Percentiles rank a stretch among this genome's conserved stretches.
Evolutionary conservation across 257 asterid genomes (phyloP).

Genomic region (Fraxinus anomala): DNA sequence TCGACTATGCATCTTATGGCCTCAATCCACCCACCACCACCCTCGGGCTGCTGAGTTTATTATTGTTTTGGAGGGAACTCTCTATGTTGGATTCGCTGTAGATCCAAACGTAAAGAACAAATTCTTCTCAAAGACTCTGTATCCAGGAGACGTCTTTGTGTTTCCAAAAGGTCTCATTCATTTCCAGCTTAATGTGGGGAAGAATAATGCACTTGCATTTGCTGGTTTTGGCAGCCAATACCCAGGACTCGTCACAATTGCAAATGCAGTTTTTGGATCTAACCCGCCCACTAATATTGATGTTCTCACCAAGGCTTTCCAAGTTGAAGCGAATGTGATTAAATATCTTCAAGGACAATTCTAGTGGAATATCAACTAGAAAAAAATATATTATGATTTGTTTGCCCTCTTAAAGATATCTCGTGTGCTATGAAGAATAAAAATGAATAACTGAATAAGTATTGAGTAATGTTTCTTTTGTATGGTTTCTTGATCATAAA

Average conservation of each 20-base stretch:
- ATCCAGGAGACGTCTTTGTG: slow-evolving; percentile 15
- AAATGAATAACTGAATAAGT: too few species aligned
- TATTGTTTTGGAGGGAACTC: slow-evolving; percentile 11
- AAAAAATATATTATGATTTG: too few species aligned
- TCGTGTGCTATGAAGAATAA: not conserved
- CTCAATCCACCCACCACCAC: not conserved
- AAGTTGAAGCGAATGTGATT: not conserved
- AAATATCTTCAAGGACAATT: not conserved
- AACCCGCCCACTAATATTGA: not conserved
- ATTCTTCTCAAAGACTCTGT: slow-evolving; percentile 16
- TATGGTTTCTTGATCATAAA: not conserved
- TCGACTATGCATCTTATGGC: not conserved
- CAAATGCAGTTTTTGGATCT: not conserved
- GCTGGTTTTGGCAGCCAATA: not conserved
- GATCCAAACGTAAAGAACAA: slow-evolving; percentile 9
- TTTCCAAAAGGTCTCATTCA: slow-evolving; percentile 18
- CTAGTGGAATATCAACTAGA: too few species aligned
- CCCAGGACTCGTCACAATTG: not conserved
- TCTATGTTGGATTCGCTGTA: not conserved
- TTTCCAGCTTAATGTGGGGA: not conserved
- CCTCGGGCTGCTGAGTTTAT: slow-evolving; percentile 12
- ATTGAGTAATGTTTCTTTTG: not conserved
- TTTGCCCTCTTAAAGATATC: not conserved
- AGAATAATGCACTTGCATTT: not conserved
- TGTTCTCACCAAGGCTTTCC: not conserved